These are phyloP conservation scores for Apiotrichum siamense DNA, from an alignment of 1,284 basidiomycete genomes.

Conservation along the genomic window DNA sequence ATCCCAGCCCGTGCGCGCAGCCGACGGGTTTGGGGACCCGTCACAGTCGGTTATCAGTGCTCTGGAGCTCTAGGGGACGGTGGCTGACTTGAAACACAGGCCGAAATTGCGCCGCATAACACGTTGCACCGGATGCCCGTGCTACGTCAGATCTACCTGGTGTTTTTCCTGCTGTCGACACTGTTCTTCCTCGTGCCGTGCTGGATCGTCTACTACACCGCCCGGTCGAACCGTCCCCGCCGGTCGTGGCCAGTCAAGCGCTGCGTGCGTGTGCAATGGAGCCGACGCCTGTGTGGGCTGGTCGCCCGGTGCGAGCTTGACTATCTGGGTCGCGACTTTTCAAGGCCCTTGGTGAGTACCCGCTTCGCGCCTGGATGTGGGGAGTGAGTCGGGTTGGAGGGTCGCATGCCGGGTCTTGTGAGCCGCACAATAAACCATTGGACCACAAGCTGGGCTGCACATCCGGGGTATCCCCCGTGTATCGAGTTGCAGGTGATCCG, in stretches of 20 bases:
- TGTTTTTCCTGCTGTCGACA: constrained; percentile 26
- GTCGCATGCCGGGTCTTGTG: not conserved
- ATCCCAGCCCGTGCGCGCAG: not conserved
- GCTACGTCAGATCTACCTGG: constrained; percentile 33
- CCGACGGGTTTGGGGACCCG: too few relatives aligned
- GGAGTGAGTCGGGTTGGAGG: too few relatives aligned
- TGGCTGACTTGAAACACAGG: constrained; percentile 15
- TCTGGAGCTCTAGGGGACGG: too few relatives aligned
- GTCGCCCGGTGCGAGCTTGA: constrained; percentile 42
- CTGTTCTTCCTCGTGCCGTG: constrained; percentile 31
- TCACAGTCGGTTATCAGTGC: too few relatives aligned
- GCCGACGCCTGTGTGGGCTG: constrained; percentile 28
- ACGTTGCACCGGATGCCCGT: constrained; percentile 27
- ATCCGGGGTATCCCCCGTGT: too few relatives aligned
- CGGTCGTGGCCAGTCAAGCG: constrained; percentile 31
- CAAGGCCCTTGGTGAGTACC: constrained; percentile 23
- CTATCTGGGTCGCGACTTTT: constrained; percentile 36
- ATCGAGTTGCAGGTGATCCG: too few relatives aligned
- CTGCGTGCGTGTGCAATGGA: constrained; percentile 36
- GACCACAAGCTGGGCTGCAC: too few relatives aligned
- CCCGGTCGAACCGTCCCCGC: constrained; percentile 26
- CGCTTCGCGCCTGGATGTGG: too few relatives aligned
- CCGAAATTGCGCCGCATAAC: constrained; percentile 26
- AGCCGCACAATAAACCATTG: not conserved
- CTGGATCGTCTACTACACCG: constrained; percentile 33